Evolutionary conservation across 2,329 filamentous ascomycete species (phyloP), one percentile per base, ranked within the genome.

Genomic region (Aureobasidium sp.): DNA sequence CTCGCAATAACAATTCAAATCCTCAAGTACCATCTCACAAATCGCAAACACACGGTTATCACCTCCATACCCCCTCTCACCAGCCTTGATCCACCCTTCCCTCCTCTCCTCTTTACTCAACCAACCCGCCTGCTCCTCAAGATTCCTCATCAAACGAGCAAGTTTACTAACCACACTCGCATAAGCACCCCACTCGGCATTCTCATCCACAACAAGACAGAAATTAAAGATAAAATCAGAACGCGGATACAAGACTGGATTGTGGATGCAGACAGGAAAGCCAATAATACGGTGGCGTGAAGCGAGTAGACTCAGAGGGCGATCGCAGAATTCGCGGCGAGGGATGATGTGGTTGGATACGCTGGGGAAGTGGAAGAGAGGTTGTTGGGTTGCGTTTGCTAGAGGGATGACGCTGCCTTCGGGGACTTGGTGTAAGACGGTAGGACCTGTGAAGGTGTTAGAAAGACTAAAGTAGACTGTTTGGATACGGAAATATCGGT

Each of bases 221-320:
- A 97, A 96, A 75, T 97, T 97, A 83, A 97, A 99, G 71, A 97
- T 96, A 79, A 97, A 97, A 74, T 96, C 90, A 75, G 96, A 96
- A 62, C 94, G 87, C 70, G 88, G 85, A 61, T 86, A 82, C 66
- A 91, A 84, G 44, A 86, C 63, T 11, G 72, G 67, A 66, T 91
- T 83, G 57, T 88, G 85, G 71, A 97, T 90, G 71, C 91, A 93
- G 59, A 97, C 88, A 0, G 94, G 94, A 69, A 91, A 91, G 16
- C 92, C 91, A 37, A 99, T 82, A 61, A 99, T 85, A 62, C 87
- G 85, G 74, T 92, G 88, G 49, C 90, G 88, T 2, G 57, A 60
- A n/a, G 57, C 57, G 9, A 60, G 45, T 1, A 60, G 57, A 36
- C 57, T 60, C 37, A 60, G 9, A 73, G 87, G 87, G 66, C 91